Evolutionary conservation across 1,284 basidiomycete species (phyloP).

Genomic region (Heterobasidion annosum): DNA sequence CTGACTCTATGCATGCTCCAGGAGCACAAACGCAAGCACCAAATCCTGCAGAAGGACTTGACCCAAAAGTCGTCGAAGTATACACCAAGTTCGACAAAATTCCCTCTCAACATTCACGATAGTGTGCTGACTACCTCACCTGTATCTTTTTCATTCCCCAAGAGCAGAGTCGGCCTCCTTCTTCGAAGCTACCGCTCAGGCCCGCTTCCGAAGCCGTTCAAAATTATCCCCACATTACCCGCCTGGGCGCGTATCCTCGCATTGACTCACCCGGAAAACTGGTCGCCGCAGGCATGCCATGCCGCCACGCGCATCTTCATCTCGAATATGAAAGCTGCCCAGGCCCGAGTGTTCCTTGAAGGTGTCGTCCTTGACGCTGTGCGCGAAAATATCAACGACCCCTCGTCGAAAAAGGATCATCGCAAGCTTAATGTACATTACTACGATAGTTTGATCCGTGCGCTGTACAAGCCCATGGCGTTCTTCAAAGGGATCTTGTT

Average conservation of each 20-base stretch:
- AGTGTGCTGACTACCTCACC: neutral
- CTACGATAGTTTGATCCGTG: conserved; percentile 87
- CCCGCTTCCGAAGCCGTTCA: conserved; percentile 94
- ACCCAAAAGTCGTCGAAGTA: conserved; percentile 93
- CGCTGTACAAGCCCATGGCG: conserved; percentile 93
- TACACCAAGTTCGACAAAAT: conserved; percentile 76
- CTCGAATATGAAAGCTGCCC: conserved; percentile 92
- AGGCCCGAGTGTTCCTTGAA: conserved; percentile 91
- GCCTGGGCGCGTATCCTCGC: conserved; percentile 96
- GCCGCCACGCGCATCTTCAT: conserved; percentile 95
- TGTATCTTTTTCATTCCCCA: neutral
- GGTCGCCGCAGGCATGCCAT: conserved; percentile 93
- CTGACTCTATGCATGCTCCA: neutral
- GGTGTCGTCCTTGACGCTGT: conserved; percentile 91
- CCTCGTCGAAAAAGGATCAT: conserved; percentile 41
- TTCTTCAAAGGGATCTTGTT: conserved; percentile 99
- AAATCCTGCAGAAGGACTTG: conserved; percentile 87
- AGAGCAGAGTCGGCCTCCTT: conserved; percentile 71
- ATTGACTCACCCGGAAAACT: conserved; percentile 85
- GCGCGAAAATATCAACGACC: conserved; percentile 78
- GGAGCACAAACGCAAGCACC: conserved; percentile 41
- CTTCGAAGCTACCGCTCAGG: conserved; percentile 93
- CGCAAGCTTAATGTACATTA: conserved; percentile 92
- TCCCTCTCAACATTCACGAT: neutral
- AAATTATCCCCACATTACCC: conserved; percentile 93